phyloP scores from a whole-genome alignment of 495 filamentous ascomycete genomes.

The Daldinia caldariorum region DNA sequence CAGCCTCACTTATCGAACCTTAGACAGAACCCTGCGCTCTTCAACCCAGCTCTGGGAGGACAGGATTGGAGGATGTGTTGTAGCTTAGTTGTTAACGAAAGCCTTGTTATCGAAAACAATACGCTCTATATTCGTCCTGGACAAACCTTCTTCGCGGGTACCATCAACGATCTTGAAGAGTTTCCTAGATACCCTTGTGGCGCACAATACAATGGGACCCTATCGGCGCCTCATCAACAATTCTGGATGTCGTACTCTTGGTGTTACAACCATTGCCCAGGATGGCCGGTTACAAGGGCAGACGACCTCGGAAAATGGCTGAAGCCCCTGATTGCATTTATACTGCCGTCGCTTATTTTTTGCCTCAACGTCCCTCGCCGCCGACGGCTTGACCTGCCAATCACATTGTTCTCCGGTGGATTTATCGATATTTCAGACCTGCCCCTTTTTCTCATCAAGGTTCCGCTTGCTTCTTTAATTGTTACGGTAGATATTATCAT shows the following conservation, averaged over 20 bases:
- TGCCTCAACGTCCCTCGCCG: conserved; percentile 43
- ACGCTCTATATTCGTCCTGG: conserved; percentile 19
- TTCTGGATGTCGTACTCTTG: conserved; percentile 36
- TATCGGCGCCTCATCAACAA: conserved; percentile 41
- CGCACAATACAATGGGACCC: conserved; percentile 42
- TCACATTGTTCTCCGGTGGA: not conserved
- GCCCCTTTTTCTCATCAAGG: not conserved
- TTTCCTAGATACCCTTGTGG: conserved; percentile 45
- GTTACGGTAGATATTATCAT: conserved; percentile 45
- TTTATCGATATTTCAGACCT: not conserved
- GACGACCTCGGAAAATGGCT: conserved; percentile 31
- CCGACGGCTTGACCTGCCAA: conserved; percentile 11
- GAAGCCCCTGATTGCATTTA: conserved; percentile 40
- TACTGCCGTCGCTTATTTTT: conserved; percentile 42
- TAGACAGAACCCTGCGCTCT: not conserved
- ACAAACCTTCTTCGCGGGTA: conserved; percentile 10
- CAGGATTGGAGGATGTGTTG: conserved; percentile 37
- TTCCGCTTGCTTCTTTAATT: conserved; percentile 18
- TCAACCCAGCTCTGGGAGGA: conserved; percentile 20
- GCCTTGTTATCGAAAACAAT: conserved; percentile 21
- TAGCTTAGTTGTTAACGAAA: conserved; percentile 21
- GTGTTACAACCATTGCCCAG: conserved; percentile 28
- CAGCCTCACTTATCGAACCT: conserved; percentile 14
- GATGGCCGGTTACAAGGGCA: conserved; percentile 25
- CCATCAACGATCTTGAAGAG: conserved; percentile 1